Conservation (phyloP, 768 basidiomycete species). For the Tephrocybe sp. region DNA sequence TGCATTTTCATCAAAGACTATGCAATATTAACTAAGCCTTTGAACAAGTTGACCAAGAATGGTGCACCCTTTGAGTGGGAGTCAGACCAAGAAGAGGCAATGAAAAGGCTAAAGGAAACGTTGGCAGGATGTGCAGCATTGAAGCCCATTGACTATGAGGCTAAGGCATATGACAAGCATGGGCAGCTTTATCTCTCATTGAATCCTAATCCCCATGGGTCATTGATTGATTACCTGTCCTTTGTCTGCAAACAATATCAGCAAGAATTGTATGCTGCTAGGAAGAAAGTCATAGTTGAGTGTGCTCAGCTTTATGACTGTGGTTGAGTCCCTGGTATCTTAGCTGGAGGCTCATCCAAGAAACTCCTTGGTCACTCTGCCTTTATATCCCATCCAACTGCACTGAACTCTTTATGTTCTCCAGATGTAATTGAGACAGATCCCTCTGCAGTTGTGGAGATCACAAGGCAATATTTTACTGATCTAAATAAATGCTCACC, state of each 20-base stretch:
- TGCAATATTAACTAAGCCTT: too few relatives aligned
- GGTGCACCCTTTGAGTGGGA: too few relatives aligned
- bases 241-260: not conserved
- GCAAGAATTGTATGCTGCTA: not conserved
- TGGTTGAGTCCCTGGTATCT: not conserved
- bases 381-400: not conserved
- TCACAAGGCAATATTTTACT: conserved; percentile 17
- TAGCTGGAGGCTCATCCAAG: not conserved
- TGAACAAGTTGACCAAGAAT: too few relatives aligned
- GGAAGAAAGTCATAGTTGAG: not conserved
- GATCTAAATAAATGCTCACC: conserved; percentile 12
- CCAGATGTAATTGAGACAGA: conserved; percentile 7
- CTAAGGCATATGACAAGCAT: too few relatives aligned
- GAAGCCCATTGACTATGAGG: too few relatives aligned
- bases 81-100: too few relatives aligned
- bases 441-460: conserved; percentile 9
- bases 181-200: not conserved
- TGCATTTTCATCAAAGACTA: too few relatives aligned
- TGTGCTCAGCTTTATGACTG: not conserved
- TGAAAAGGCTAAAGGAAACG: too few relatives aligned
- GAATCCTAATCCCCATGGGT: not conserved
- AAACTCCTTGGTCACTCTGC: not conserved
- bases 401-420: not conserved
- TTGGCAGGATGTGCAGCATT: too few relatives aligned
- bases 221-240: not conserved